phyloP scores from a whole-genome alignment of 1,284 basidiomycete genomes.

The Phellopilus nigrolimitatus region DNA sequence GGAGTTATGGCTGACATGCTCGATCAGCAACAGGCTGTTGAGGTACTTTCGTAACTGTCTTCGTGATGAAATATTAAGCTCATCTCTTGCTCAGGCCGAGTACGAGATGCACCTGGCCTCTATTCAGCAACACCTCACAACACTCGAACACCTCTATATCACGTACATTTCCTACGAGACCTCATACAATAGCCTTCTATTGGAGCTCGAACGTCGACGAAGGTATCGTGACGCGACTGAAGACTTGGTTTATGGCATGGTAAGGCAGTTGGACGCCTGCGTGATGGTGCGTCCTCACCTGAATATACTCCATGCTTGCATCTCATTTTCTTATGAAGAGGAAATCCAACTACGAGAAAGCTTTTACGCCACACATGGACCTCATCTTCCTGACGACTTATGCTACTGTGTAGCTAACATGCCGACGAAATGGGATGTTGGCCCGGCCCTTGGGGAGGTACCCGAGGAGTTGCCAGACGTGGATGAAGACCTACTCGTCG shows the following conservation, averaged over 20 bases:
- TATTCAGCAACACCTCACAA: slow-evolving; percentile 54
- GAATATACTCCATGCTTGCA: not conserved
- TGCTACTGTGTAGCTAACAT: slow-evolving; percentile 68
- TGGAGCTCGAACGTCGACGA: slow-evolving; percentile 66
- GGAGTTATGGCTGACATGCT: slow-evolving; percentile 76
- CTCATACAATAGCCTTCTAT: slow-evolving; percentile 64
- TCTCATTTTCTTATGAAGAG: slow-evolving; percentile 38
- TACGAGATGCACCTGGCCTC: slow-evolving; percentile 48
- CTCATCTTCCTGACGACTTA: slow-evolving; percentile 68
- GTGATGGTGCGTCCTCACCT: slow-evolving; percentile 45
- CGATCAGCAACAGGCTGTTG: slow-evolving; percentile 55
- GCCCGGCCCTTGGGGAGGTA: slow-evolving; percentile 48
- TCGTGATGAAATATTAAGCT: not conserved
- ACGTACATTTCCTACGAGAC: slow-evolving; percentile 61
- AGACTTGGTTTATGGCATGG: slow-evolving; percentile 61
- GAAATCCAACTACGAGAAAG: slow-evolving; percentile 56
- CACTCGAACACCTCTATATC: slow-evolving; percentile 58
- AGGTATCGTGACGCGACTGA: slow-evolving; percentile 61
- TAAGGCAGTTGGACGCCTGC: slow-evolving; percentile 55
- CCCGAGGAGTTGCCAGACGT: slow-evolving; percentile 56
- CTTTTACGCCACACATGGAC: slow-evolving; percentile 69
- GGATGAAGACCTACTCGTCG: slow-evolving; percentile 49
- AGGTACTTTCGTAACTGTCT: slow-evolving; percentile 38
- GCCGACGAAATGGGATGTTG: slow-evolving; percentile 65
- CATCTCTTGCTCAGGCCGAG: slow-evolving; percentile 35